Base-by-base conservation (phyloP, 306 rosid genomes). In the Astragalus glycyphyllos region DNA sequence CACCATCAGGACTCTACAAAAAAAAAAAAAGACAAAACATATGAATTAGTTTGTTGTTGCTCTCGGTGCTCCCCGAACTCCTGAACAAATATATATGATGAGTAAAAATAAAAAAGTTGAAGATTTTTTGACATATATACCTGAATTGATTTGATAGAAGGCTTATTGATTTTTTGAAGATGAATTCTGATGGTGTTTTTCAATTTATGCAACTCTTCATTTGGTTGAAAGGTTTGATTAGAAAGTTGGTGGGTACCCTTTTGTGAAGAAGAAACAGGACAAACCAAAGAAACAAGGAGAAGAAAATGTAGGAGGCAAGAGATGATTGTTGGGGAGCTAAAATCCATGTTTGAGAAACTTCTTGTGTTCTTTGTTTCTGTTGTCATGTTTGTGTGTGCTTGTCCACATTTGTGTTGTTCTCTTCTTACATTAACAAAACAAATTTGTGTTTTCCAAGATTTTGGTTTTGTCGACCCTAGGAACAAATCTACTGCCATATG, bases 1-100 rank as follows among this genome's bases (percentile, higher is more conserved):
- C 99, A 55, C 99, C 99, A 12, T 91, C 97, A 17, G 92, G 86
- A 80, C 97, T 88, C 97, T 90, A 60, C 69, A 72, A 12, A 10
- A 15, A 20, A 42, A 10, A 15, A 20, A 42, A 4, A 34, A 32
- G 48, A 9, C 7, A 9, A 8, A 61, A 11, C 68, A 55, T 4
- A 46, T n/a, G 32, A 5, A 14, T 42, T 37, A 64, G 32, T 2
- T 26, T 2, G 23, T 20, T 20, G 23, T 20, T 26, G 31, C 31
- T 26, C 31, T 26, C 31, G 4, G 31, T 26, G 31, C 23, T 20
- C 23, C 23, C 23, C 23, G n/a, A n/a, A n/a, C n/a, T n/a, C n/a
- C n/a, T n/a, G n/a, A 20, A 20, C 23, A 20, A 2, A 20, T 20
- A 58, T 1, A 58, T 35, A 55, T 63, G 54, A 64, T 8, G 13